Conservation (phyloP, 164 flowering plant genomes). For the Euptelea pleiosperma region DNA sequence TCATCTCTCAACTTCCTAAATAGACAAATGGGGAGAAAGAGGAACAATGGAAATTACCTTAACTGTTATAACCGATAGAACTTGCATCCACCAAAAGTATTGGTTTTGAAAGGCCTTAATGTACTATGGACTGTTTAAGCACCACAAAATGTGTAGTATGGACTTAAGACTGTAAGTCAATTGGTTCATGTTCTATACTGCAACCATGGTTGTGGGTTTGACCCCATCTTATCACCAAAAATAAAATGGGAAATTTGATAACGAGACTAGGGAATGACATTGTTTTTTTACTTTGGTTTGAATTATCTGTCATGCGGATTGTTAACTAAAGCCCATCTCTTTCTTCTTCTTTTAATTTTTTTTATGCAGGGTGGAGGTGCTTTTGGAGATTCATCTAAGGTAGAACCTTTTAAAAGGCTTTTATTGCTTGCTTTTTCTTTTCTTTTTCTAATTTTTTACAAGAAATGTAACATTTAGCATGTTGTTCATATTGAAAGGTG, state of each 20-base stretch:
- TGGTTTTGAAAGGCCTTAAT: neutral
- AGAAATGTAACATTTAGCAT: no score
- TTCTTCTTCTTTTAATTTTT: neutral
- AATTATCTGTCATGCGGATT: neutral
- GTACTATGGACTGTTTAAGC: no score
- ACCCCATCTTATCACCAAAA: neutral
- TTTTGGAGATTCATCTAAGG: conserved; percentile 24
- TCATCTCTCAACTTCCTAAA: no score
- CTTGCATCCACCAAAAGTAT: neutral
- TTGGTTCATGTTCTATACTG: no score
- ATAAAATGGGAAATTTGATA: neutral
- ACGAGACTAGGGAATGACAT: neutral
- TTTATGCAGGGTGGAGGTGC: conserved; percentile 28
- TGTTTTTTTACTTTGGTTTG: neutral
- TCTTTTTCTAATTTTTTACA: no score
- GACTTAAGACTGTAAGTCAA: no score
- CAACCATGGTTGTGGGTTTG: no score
- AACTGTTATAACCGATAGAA: neutral
- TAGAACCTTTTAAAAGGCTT: neutral
- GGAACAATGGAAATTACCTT: no score
- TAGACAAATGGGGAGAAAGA: no score
- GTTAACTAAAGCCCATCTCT: no score
- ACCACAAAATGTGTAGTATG: no score
- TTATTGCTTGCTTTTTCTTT: neutral
- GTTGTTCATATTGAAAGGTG: no score